Evolutionary conservation across 805 yeast genomes (phyloP), one percentile per base, ranked within the genome.

Genomic region (Cyberlindnera japonica): DNA sequence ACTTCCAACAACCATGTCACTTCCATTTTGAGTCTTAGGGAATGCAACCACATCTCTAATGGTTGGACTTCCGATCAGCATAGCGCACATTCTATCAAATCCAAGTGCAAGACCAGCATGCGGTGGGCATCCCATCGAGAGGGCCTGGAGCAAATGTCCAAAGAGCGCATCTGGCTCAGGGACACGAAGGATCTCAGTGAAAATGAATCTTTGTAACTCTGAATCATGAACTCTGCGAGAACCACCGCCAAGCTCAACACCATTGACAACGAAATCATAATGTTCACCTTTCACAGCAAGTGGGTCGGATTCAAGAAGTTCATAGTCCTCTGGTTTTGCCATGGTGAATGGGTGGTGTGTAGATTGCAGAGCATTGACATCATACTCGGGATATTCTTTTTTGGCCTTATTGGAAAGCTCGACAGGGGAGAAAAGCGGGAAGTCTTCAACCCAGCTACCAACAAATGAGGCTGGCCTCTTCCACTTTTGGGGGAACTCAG

Each of bases 271-370:
- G 13, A 93, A 64, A 58, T 93, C 99, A 59, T 89, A 93, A 61
- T 93, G 99, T 54, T 86, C 95, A 10, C 98, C 99, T 27, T 77
- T 71, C 3, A 83, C 88, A 28, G 65, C 58, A 19, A 86, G 61
- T 5, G 95, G 95, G 15, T 71, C 68, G 0, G 67, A 49, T 6
- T 56, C 70, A 6, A 89, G 64, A 6, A 65, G 58, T 2, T 74
- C 74, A 50, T 82, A 82, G 56, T 88, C 96, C 12, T 75, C 79
- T 0, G 77, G 56, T 26, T 80, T 72, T 1, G 82, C 84, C 98
- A 93, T 93, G 0, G 99, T 93, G 65, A 93, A 93, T 5, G 99
- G 99, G 59, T 93, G 99, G 58, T 93, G 99, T 0, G 97, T 90
- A 0, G 98, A 76, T 28, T 73, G 78, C 35, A 69, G 71, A 9